Conservation (phyloP, 345 rosid species). For the Populus euphratica region DNA sequence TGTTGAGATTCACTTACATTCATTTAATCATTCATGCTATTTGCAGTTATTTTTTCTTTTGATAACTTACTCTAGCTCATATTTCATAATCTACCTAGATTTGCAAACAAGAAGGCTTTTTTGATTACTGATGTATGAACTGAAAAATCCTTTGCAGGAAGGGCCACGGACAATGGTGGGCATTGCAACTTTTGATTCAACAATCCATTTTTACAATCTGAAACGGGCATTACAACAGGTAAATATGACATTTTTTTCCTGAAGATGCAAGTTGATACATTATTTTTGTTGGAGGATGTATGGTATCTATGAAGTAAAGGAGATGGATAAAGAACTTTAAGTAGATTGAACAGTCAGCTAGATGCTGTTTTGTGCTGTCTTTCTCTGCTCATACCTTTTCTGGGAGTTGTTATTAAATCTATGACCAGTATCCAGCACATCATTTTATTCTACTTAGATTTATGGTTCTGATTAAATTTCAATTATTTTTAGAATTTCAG, state of each 20-base stretch:
- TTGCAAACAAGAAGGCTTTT: background rate
- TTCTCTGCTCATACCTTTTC: background rate
- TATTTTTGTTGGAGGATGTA: background rate
- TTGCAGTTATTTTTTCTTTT: background rate
- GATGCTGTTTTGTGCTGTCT: background rate
- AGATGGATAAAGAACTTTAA: background rate
- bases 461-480: background rate
- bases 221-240: slow-evolving; percentile 89
- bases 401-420: background rate
- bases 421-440: background rate
- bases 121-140: background rate
- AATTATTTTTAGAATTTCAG: background rate
- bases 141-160: slow-evolving; percentile 56
- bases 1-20: slow-evolving; percentile 4
- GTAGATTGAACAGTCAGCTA: background rate
- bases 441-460: background rate
- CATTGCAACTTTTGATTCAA: slow-evolving; percentile 92
- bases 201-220: slow-evolving; percentile 91
- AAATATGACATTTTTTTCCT: background rate
- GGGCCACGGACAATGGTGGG: slow-evolving; percentile 96
- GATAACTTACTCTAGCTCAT: background rate
- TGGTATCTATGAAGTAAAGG: background rate
- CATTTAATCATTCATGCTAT: background rate
- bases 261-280: background rate
- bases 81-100: background rate